Evolutionary conservation across 495 filamentous ascomycete species (phyloP).

Genomic region (Podospora sp.): DNA sequence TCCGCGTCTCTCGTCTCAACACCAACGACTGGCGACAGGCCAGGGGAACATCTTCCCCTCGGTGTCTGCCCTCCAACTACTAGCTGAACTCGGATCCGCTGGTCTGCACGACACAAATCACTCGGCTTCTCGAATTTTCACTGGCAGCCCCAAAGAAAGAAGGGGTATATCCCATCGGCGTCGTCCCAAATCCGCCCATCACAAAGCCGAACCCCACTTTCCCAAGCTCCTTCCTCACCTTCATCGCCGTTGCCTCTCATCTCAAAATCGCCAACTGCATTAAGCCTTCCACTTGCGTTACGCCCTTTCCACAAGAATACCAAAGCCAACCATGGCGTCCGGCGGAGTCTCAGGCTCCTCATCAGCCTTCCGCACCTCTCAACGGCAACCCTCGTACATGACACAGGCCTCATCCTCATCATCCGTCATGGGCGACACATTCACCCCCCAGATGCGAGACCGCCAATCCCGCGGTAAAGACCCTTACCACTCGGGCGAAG

Average conservation of each 20-base stretch:
- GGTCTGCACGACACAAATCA: neutral
- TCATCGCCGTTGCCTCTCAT: too few species aligned
- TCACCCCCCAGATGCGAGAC: constrained; percentile 51
- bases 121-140: neutral
- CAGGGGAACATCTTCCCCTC: neutral
- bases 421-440: constrained; percentile 20
- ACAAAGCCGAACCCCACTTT: neutral
- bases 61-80: neutral
- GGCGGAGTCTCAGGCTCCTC: constrained; percentile 3
- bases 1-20: neutral
- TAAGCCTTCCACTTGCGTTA: too few species aligned
- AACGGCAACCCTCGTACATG: constrained; percentile 10
- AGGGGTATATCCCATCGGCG: neutral
- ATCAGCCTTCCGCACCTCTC: constrained; percentile 1
- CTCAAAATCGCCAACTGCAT: too few species aligned
- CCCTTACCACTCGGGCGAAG: constrained; percentile 40
- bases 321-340: neutral
- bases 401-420: constrained; percentile 18
- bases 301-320: too few species aligned
- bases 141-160: neutral
- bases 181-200: neutral
- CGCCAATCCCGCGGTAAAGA: constrained; percentile 58
- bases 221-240: neutral
- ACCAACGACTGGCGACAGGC: neutral
- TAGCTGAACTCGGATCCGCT: neutral